Evolutionary conservation across 495 filamentous ascomycete species (phyloP).

Genomic region (Penicillium goetzii): DNA sequence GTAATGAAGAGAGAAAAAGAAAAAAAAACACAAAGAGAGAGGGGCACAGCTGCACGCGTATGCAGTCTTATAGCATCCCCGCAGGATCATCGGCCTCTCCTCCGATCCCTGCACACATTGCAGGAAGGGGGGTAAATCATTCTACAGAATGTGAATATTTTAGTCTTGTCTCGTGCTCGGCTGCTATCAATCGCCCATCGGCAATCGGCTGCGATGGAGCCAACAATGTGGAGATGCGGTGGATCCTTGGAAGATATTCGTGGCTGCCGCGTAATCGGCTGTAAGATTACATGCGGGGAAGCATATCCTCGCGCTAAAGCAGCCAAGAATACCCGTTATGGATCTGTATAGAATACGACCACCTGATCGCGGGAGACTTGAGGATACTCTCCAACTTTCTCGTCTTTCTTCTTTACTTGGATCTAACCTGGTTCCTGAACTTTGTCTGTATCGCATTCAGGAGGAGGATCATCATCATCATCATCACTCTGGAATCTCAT

Average conservation of each 20-base stretch:
- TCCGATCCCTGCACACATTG: slow-evolving; percentile 5
- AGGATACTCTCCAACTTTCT: neutral
- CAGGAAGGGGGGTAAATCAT: neutral
- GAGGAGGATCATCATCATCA: neutral
- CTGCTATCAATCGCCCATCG: slow-evolving; percentile 21
- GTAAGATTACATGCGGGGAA: slow-evolving; percentile 29
- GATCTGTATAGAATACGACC: neutral
- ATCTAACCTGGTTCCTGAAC: slow-evolving; percentile 3
- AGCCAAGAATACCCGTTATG: neutral
- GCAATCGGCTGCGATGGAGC: slow-evolving; percentile 19
- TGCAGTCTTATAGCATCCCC: slow-evolving; percentile 14
- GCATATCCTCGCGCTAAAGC: neutral
- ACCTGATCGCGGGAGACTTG: neutral
- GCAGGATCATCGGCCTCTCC: slow-evolving; percentile 2
- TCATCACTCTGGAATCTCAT: neutral
- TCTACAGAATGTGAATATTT: too few species aligned
- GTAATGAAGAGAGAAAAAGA: neutral
- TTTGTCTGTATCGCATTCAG: neutral
- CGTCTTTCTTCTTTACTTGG: neutral
- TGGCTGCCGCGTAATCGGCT: slow-evolving; percentile 13
- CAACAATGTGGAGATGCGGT: slow-evolving; percentile 4
- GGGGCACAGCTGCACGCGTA: slow-evolving; percentile 12
- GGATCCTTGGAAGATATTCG: neutral
- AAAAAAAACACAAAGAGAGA: neutral
- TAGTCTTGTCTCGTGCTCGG: slow-evolving; percentile 26